Evolutionary conservation across 441 rosid genomes (phyloP).

Genomic region (Brassica hybrid): DNA sequence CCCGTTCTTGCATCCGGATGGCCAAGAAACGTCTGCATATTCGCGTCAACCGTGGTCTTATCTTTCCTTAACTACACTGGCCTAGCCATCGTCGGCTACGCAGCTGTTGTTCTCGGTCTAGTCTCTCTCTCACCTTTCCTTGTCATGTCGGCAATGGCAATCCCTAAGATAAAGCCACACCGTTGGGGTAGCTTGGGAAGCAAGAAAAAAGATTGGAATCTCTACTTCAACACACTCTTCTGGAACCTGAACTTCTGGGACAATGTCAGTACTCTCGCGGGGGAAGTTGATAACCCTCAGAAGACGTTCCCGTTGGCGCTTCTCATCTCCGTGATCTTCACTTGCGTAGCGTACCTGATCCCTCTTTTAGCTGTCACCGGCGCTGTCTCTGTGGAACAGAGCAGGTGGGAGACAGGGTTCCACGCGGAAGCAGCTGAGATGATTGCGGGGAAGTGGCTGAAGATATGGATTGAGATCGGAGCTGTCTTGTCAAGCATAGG

Average conservation of each 20-base stretch:
- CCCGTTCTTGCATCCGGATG: conserved; percentile 60
- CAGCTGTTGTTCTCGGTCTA: conserved; percentile 56
- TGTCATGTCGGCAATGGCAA: conserved; percentile 63
- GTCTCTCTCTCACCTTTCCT: conserved; percentile 74
- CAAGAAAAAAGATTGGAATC: conserved; percentile 70
- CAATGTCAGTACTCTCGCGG: conserved; percentile 77
- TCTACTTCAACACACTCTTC: conserved; percentile 82
- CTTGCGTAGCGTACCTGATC: conserved; percentile 64
- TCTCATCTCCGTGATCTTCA: conserved; percentile 58
- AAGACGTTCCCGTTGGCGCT: conserved; percentile 75
- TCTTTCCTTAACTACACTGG: conserved; percentile 74
- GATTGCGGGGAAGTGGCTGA: conserved; percentile 66
- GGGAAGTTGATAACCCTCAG: conserved; percentile 81
- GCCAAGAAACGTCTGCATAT: conserved; percentile 56
- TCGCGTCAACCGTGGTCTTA: conserved; percentile 52
- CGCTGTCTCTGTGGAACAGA: conserved; percentile 53
- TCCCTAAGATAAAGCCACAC: conserved; percentile 73
- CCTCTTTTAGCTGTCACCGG: conserved; percentile 81
- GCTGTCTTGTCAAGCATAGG: conserved; percentile 60
- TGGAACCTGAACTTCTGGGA: conserved; percentile 95
- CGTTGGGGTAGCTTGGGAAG: conserved; percentile 73
- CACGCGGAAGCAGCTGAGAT: conserved; percentile 59
- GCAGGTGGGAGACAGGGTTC: conserved; percentile 57
- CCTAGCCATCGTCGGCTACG: conserved; percentile 66
- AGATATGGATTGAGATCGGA: conserved; percentile 56